Evolutionary conservation across 352 stramenopile species (phyloP), one percentile per base, ranked within the genome.

Genomic region (Phytopythium aichiense): DNA sequence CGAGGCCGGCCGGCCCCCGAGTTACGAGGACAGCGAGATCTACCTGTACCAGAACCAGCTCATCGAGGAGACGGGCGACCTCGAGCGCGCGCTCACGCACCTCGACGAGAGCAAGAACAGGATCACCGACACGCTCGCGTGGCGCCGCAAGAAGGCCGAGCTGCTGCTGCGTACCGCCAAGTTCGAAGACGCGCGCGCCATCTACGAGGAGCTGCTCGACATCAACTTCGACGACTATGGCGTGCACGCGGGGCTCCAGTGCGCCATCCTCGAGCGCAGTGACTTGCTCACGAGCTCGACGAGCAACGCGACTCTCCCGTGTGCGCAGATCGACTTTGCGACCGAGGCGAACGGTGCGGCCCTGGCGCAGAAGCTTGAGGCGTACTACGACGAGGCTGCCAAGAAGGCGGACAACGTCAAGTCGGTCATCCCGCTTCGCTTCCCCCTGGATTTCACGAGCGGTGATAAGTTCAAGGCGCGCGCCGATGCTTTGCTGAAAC

Each of bases 1-100:
- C 28, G 81, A 91, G 6, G 61, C 61, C n/a, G 69, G 66, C n/a
- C 71, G 68, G 22, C 65, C 63, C 12, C 56, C 74, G 30, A 89
- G 85, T 43, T 99, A 98, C 83, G 93, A 98, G 67, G 92, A 98
- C 67, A 97, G 89, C 65, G 97, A 99, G 74, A 93, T 99, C 35
- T 89, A 97, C 20, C 66, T 99, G 68, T 99, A 99, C 79, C 88
- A 97, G 73, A 98, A 98, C 71, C 73, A 88, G 63, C 81, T 99
- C 12, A 69, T 98, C 12, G 87, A 97, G 22, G 94, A 99, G 55
- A 82, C 79, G 2, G 92, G 93, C 18, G 76, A 97, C 58, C 72
- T 96, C 25, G 75, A 84, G 18, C 76, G 89, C 61, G 91, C 93
- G 42, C 66, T 98, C 18, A 61, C 76, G 30, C 92, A 98, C 68